Evolutionary conservation across 176 grass and related monocot species (phyloP).

Genomic region (Triticum timopheevii): DNA sequence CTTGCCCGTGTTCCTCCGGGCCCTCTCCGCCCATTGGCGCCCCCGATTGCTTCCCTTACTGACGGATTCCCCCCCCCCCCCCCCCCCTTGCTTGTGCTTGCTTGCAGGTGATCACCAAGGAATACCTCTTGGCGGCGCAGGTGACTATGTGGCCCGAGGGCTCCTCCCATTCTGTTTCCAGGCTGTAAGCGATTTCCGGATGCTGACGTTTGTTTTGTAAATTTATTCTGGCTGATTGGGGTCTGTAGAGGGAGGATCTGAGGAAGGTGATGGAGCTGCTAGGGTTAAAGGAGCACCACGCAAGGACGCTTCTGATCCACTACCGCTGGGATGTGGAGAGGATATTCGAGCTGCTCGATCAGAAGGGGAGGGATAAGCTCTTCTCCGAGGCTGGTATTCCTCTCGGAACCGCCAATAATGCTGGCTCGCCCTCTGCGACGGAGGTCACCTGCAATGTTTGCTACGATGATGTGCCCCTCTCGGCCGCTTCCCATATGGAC

Average conservation of each 20-base stretch:
- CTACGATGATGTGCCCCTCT: slow-evolving; percentile 56
- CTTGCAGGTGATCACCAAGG: slow-evolving; percentile 89
- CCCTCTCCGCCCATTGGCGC: not conserved
- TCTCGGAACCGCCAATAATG: slow-evolving; percentile 39
- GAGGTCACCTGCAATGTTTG: slow-evolving; percentile 73
- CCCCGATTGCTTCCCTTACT: not conserved
- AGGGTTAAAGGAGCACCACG: slow-evolving; percentile 76
- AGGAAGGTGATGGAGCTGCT: slow-evolving; percentile 88
- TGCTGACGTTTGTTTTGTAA: not conserved
- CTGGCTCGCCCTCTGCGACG: not conserved
- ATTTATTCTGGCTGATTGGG: slow-evolving; percentile 9
- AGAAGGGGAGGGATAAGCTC: slow-evolving; percentile 78
- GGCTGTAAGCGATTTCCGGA: slow-evolving; percentile 5
- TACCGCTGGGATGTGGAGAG: slow-evolving; percentile 93
- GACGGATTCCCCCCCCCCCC: not conserved
- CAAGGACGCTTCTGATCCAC: slow-evolving; percentile 91
- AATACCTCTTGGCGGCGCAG: slow-evolving; percentile 83
- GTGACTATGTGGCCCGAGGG: slow-evolving; percentile 35
- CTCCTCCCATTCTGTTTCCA: slow-evolving; percentile 23
- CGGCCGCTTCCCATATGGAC: slow-evolving; percentile 72
- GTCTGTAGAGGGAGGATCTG: slow-evolving; percentile 78
- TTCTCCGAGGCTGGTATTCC: slow-evolving; percentile 80
- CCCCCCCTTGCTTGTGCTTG: not conserved
- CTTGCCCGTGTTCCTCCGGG: not conserved
- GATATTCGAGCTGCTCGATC: slow-evolving; percentile 95